These are phyloP conservation scores for Pelagophyceae sp. DNA, from an alignment of 352 stramenopile genomes.

Conservation along the genomic window DNA sequence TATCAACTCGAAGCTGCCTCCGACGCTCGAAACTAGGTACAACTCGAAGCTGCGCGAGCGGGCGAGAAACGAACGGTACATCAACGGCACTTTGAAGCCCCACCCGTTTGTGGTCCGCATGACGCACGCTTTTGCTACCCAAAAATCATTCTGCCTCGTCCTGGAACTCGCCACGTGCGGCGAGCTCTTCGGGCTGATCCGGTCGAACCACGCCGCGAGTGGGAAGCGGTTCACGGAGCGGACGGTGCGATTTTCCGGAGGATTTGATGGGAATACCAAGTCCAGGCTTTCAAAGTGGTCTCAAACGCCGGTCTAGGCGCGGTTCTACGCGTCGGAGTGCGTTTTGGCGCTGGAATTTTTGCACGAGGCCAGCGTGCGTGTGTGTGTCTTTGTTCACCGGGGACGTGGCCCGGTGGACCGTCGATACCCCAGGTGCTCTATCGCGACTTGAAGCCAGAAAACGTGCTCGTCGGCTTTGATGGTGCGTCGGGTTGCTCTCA, in stretches of 20 bases:
- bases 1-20: too few species aligned
- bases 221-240: conserved; percentile 8
- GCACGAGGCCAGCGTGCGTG: conserved; percentile 23
- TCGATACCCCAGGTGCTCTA: too few species aligned
- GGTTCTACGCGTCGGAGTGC: conserved; percentile 24
- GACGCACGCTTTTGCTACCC: conserved; percentile 71
- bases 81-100: conserved; percentile 67
- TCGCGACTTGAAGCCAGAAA: too few species aligned
- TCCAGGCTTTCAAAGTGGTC: too few species aligned
- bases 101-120: conserved; percentile 74
- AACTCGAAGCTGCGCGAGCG: conserved; percentile 32
- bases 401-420: too few species aligned
- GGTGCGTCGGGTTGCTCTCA: too few species aligned
- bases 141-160: conserved; percentile 72
- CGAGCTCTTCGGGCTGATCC: conserved; percentile 33
- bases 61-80: conserved; percentile 65
- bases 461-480: too few species aligned
- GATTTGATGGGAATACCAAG: too few species aligned
- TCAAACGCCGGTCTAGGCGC: too few species aligned
- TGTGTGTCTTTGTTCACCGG: conserved; percentile 27
- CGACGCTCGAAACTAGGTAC: too few species aligned
- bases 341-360: conserved; percentile 21
- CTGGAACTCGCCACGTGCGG: conserved; percentile 69
- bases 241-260: too few species aligned
- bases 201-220: neutral